A percentile compares a stretch with the other conserved stretches of the same genome.
Evolutionary conservation across 805 yeast genomes (phyloP).

Genomic region (Candida caryicola): DNA sequence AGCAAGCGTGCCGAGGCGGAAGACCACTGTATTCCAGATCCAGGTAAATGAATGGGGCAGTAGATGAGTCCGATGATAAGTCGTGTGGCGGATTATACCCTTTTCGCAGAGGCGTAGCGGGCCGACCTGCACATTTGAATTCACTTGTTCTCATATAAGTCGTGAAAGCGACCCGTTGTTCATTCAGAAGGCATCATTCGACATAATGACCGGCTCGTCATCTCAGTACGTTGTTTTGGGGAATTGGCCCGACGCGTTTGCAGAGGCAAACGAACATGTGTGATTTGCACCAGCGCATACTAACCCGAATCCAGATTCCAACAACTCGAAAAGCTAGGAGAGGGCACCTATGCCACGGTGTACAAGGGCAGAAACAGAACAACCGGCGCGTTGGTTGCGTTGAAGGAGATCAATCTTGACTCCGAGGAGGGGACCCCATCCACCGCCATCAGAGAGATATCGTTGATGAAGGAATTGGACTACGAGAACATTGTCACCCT

Average conservation of each 20-base stretch:
- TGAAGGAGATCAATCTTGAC: conserved; percentile 91
- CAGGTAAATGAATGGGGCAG: no score
- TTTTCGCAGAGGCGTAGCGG: background rate
- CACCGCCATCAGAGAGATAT: conserved; percentile 95
- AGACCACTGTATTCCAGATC: no score
- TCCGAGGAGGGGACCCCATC: conserved; percentile 98
- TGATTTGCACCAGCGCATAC: conserved; percentile 3
- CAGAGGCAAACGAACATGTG: no score
- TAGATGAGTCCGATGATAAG: no score
- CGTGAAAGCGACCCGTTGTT: background rate
- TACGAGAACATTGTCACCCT: conserved; percentile 90
- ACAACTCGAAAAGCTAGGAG: conserved; percentile 81
- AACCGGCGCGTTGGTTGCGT: conserved; percentile 87
- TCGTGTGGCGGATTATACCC: no score
- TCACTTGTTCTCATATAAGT: conserved; percentile 7
- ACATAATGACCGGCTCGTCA: conserved; percentile 38
- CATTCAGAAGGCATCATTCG: background rate
- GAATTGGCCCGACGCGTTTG: no score
- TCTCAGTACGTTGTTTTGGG: conserved; percentile 48
- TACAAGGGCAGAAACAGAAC: conserved; percentile 87
- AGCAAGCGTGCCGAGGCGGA: no score
- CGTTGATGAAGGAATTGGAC: conserved; percentile 89
- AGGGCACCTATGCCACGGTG: conserved; percentile 98
- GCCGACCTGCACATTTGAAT: background rate
- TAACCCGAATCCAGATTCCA: conserved; percentile 35